Evolutionary conservation across 805 yeast genomes (phyloP).

Genomic region (Cyberlindnera petersonii): DNA sequence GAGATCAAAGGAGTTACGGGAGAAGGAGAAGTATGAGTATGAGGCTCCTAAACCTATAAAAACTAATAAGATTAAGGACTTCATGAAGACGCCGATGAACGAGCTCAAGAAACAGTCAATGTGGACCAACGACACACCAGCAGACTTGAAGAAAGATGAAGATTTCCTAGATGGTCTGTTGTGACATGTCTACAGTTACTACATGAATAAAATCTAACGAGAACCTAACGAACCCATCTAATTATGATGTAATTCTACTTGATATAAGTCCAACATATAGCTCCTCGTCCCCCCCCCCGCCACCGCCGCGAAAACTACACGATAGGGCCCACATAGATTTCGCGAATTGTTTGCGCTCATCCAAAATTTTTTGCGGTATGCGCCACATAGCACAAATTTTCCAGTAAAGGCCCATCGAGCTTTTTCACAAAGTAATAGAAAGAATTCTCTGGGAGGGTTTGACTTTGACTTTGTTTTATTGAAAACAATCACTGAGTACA

Average conservation of each 20-base stretch:
- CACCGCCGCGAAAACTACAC: not conserved
- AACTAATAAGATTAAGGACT: conserved; percentile 1
- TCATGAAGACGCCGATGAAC: not conserved
- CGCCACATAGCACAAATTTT: conserved; percentile 14
- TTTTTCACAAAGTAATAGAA: too few species aligned
- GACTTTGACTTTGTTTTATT: not conserved
- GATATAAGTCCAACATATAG: too few species aligned
- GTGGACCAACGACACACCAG: conserved; percentile 18
- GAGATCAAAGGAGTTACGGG: conserved; percentile 8
- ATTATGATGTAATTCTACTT: conserved; percentile 1
- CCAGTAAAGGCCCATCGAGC: not conserved
- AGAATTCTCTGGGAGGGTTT: too few species aligned
- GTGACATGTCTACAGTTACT: not conserved
- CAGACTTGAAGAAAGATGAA: conserved; percentile 18
- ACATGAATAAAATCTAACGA: not conserved
- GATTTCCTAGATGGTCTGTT: conserved; percentile 22
- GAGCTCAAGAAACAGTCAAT: conserved; percentile 1
- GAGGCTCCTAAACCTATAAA: conserved; percentile 1
- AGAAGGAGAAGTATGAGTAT: conserved; percentile 4
- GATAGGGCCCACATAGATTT: not conserved
- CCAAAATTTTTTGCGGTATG: conserved; percentile 11
- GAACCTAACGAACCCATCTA: not conserved
- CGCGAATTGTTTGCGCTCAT: conserved; percentile 1
- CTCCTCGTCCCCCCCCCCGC: too few species aligned
- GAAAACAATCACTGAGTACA: not conserved